Conservation (phyloP, 23 red algal species). For the Cyanidium caldarium region DNA sequence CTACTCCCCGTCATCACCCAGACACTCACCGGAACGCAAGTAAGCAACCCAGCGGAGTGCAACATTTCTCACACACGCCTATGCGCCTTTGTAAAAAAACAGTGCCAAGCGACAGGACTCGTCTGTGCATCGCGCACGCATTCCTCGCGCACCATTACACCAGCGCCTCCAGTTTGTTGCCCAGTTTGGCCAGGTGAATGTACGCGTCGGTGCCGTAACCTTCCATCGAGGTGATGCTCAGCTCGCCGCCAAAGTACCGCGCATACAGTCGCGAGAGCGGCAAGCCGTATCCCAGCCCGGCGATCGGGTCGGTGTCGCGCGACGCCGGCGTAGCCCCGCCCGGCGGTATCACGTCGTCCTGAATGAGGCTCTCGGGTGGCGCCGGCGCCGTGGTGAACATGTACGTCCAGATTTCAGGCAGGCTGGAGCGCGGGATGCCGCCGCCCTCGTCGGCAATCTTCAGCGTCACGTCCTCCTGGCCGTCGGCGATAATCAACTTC, state of each 20-base stretch:
- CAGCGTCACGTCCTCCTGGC: slow-evolving; percentile 89
- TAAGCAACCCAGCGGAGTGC: not conserved
- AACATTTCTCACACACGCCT: not conserved
- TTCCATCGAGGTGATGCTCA: slow-evolving; percentile 77
- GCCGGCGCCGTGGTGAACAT: slow-evolving; percentile 80
- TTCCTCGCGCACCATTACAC: slow-evolving; percentile 8
- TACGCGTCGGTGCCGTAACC: slow-evolving; percentile 94
- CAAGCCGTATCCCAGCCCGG: slow-evolving; percentile 93
- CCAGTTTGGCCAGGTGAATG: slow-evolving; percentile 80
- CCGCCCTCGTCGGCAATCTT: slow-evolving; percentile 96
- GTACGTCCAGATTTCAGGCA: slow-evolving; percentile 82
- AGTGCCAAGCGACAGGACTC: not conserved
- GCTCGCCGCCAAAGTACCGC: slow-evolving; percentile 87
- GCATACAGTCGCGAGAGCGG: slow-evolving; percentile 81
- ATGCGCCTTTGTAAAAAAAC: not conserved
- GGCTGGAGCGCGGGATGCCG: slow-evolving; percentile 71
- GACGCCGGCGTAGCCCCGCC: not conserved
- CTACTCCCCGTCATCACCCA: slow-evolving; percentile 38
- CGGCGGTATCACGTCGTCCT: slow-evolving; percentile 18
- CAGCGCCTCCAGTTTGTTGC: slow-evolving; percentile 68
- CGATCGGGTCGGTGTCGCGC: slow-evolving; percentile 80
- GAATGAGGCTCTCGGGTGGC: slow-evolving; percentile 64
- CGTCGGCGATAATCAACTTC: slow-evolving; percentile 81
- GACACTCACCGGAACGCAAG: not conserved
- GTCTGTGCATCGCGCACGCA: not conserved